These are phyloP conservation scores for Copromyces sp. DNA, from an alignment of 495 filamentous ascomycete species.

Conservation along the genomic window DNA sequence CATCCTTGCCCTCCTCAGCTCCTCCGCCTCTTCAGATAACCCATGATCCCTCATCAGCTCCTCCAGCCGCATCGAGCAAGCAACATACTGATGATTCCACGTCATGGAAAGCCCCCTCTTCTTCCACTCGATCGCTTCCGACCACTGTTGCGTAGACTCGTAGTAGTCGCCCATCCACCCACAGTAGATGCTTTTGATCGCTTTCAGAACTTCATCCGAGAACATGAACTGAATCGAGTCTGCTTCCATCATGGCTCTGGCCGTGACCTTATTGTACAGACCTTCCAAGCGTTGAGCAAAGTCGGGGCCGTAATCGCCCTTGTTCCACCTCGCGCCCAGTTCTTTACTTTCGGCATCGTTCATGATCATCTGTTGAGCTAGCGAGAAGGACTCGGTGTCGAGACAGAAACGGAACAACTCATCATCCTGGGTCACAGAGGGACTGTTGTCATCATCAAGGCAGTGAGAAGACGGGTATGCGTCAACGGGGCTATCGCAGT, in stretches of 20 bases:
- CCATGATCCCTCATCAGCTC: slow-evolving; percentile 17
- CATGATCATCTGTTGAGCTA: slow-evolving; percentile 21
- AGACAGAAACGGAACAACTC: slow-evolving; percentile 4
- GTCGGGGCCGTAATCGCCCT: slow-evolving; percentile 7
- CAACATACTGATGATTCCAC: slow-evolving; percentile 17
- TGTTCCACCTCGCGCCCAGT: slow-evolving; percentile 15
- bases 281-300: slow-evolving; percentile 9
- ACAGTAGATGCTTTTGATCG: slow-evolving; percentile 16
- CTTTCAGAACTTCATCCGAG: slow-evolving; percentile 3
- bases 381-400: slow-evolving; percentile 18
- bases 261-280: background rate
- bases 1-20: slow-evolving; percentile 9
- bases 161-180: slow-evolving; percentile 23
- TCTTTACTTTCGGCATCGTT: slow-evolving; percentile 10
- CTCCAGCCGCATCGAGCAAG: slow-evolving; percentile 23
- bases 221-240: too few species aligned
- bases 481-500: background rate
- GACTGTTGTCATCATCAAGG: background rate
- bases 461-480: background rate
- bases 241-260: background rate
- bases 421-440: background rate
- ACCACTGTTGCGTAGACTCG: slow-evolving; percentile 16
- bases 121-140: slow-evolving; percentile 11
- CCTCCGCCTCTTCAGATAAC: slow-evolving; percentile 12
- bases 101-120: slow-evolving; percentile 11